phyloP scores from a whole-genome alignment of 2,329 filamentous ascomycete genomes.

The Colletotrichum paranaense region DNA sequence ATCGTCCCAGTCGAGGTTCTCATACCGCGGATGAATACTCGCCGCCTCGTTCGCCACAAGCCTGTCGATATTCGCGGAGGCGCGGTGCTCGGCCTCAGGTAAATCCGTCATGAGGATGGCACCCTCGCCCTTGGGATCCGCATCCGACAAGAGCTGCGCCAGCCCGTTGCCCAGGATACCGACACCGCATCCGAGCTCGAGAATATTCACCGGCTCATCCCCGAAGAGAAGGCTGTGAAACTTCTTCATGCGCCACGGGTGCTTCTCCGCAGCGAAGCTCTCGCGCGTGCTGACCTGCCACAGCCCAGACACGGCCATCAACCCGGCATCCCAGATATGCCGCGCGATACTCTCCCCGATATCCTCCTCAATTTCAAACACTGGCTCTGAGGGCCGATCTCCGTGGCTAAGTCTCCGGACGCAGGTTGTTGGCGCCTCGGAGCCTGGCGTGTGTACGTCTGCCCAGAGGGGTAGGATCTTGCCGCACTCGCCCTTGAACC shows the following conservation, averaged over 20 bases:
- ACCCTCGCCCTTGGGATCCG: constrained; percentile 37
- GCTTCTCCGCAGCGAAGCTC: not conserved
- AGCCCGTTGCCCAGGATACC: constrained; percentile 66
- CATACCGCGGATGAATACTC: constrained; percentile 53
- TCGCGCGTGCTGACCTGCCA: constrained; percentile 26
- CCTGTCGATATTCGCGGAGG: constrained; percentile 58
- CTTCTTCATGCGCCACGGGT: not conserved
- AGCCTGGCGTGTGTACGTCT: constrained; percentile 39
- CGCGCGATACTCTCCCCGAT: constrained; percentile 70
- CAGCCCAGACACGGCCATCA: constrained; percentile 56
- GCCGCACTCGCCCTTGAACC: constrained; percentile 41
- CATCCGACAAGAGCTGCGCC: constrained; percentile 46
- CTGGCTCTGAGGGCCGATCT: constrained; percentile 38
- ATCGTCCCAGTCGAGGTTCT: constrained; percentile 68
- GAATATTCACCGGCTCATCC: constrained; percentile 50
- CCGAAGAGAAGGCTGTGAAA: constrained; percentile 42
- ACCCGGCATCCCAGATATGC: constrained; percentile 69
- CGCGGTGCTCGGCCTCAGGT: constrained; percentile 62
- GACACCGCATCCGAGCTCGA: constrained; percentile 69
- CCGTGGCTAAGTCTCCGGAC: constrained; percentile 46
- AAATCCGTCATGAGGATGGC: constrained; percentile 67
- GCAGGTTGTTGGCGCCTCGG: constrained; percentile 39
- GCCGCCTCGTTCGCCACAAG: constrained; percentile 17
- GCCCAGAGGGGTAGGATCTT: constrained; percentile 58
- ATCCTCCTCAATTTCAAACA: constrained; percentile 63